Evolutionary conservation across 2,329 filamentous ascomycete species (phyloP), one percentile per base, ranked within the genome.

Genomic region (Alternaria triticimaculans): DNA sequence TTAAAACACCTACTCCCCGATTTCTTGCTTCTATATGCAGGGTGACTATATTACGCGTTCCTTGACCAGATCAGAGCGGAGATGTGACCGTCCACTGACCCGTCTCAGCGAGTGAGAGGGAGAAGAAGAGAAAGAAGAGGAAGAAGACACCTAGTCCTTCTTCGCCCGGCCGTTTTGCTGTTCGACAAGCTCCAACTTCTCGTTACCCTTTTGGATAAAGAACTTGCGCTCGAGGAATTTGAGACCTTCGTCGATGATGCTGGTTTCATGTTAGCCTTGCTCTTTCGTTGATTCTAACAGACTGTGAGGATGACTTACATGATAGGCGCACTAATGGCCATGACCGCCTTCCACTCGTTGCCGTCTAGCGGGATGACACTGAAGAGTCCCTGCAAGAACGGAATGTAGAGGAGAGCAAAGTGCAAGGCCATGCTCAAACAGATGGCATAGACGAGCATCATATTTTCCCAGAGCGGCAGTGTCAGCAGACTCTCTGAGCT

Each of bases 391-490:
- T 97, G 95, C 63, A 99, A 83, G 82, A 97, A 89, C 0, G 96
- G 96, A 3, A 90, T 91, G 82, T 99, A 99, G 41, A 99, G 87
- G 54, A 99, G 90, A 23, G 90, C 92, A 80, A 98, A 97, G 85
- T 99, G 96, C 60, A 99, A 87, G 1, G 89, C 89, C 96, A 99
- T 99, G 43, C 93, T 97, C 67, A 99, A 84, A 11, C 87, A 86
- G 77, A 99, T 97, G 66, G 96, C 96, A 75, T 97, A 97, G 59
- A 99, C 93, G 18, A 99, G 90, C 87, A 97, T 96, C 91, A 97
- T 96, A 84, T 99, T 99, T 78, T 95, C 89, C 95, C 95, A 97
- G n/a, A 99, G 85, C 10, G 94, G 95, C 66, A 99, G 88, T 3
- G 94, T 97, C 60, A 99, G 82, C 12, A 99, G 89, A 15, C 93